Evolutionary conservation across 2,329 filamentous ascomycete species (phyloP), one percentile per base, ranked within the genome.

Genomic region (Ophiocordyceps unilateralis): DNA sequence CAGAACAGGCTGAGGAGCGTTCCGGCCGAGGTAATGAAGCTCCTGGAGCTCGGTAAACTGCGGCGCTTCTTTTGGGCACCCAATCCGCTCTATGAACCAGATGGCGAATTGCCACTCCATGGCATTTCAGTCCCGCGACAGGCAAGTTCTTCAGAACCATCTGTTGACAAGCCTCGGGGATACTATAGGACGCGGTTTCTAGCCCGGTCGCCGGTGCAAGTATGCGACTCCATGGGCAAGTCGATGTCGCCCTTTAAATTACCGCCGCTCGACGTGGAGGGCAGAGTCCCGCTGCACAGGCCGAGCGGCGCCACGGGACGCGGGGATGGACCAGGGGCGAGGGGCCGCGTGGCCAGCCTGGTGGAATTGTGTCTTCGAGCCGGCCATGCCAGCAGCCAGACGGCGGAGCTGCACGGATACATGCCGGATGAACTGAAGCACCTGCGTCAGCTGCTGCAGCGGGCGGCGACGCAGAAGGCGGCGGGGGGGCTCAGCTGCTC

Each of bases 1-100:
- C 71, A 79, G 43, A 85, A 84, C 47, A 58, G 61, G 5, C 61
- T 86, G 11, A 65, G 64, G 7, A 70, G 63, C 46, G 63, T 86
- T 1, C 81, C 81, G 0, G 70, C 65, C 43, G 78, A 83, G 52
- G 60, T 84, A 1, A 62, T 83, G 1, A 58, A 70, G 21, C 62
- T 83, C 2, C 56, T 82, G 19, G 57, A 61, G 26, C 53, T 57
- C 10, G 53, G 62, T 39, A 66, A 64, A 19, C 61, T 81, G n/a
- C 55, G 58, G 12, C 64, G 65, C 5, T 58, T 83, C n/a, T 64
- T 63, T 22, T 50, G 79, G 3, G 69, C 75, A 44, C 78, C 79
- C 1, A 85, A 84, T 51, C 74, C 74, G 0, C 78, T 81, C 46
- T 62, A 70, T 44, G 59, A 68, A 42, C 66, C 68, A 10, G 53